Percentiles rank a stretch among this genome's conserved stretches.
phyloP scores from a whole-genome alignment of 345 rosid species.

The Gossypium rotundifolium region DNA sequence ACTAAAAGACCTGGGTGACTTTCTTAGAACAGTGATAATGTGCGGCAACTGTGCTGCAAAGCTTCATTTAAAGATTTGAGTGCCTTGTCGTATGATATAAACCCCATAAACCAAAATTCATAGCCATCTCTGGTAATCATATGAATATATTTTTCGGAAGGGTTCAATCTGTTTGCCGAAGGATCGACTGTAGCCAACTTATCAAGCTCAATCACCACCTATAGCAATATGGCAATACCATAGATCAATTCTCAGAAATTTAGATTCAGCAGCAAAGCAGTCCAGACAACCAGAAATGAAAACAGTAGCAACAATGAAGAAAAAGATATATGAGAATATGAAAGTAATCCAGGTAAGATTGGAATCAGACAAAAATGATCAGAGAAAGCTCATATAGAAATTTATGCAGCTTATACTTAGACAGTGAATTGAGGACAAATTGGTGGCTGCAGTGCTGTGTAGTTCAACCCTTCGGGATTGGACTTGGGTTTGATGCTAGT shows the following conservation, averaged over 20 bases:
- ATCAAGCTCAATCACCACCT: constrained; percentile 66
- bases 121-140: constrained; percentile 51
- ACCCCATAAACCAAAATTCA: constrained; percentile 87
- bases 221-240: constrained; percentile 4
- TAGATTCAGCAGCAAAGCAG: not conserved
- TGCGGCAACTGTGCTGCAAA: constrained; percentile 17
- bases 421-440: not conserved
- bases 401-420: not conserved
- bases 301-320: not conserved
- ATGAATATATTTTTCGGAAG: constrained; percentile 57
- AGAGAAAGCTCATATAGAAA: not conserved
- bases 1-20: not conserved
- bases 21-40: constrained; percentile 10
- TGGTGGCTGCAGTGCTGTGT: not conserved
- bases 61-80: constrained; percentile 48
- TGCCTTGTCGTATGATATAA: constrained; percentile 70
- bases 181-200: constrained; percentile 49
- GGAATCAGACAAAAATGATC: not conserved
- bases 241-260: not conserved
- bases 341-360: not conserved
- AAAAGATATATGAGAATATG: not conserved
- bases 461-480: not conserved
- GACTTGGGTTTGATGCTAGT: not conserved
- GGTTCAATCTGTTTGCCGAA: constrained; percentile 48
- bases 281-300: constrained; percentile 1